A percentile compares a stretch with the other conserved stretches of the same genome.
Evolutionary conservation across 2,329 filamentous ascomycete species (phyloP).

Genomic region (Hymenoscyphus occultus): DNA sequence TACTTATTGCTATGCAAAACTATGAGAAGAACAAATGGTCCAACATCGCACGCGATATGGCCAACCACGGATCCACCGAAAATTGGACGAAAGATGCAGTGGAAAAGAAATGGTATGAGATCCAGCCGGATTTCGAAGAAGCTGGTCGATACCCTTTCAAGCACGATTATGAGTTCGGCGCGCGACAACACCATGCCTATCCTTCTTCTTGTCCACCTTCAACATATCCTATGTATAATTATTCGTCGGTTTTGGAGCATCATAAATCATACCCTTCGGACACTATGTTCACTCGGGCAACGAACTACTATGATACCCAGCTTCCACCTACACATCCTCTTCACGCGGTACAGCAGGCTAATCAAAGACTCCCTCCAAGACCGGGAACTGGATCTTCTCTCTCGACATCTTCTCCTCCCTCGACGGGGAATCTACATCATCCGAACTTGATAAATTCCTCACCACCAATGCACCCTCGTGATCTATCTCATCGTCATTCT

Average conservation of each 20-base stretch:
- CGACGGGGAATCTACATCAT: neutral
- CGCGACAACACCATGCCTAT: slow-evolving; percentile 3
- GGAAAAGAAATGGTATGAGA: slow-evolving; percentile 37
- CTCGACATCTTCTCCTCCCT: too few relatives aligned
- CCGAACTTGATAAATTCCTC: neutral
- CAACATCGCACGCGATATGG: slow-evolving; percentile 35
- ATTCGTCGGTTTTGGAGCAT: neutral
- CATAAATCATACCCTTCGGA: neutral
- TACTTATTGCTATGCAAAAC: slow-evolving; percentile 35
- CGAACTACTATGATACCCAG: slow-evolving; percentile 7
- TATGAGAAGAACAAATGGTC: slow-evolving; percentile 36
- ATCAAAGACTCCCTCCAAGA: neutral
- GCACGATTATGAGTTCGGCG: slow-evolving; percentile 11
- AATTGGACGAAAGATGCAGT: slow-evolving; percentile 37
- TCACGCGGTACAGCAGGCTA: slow-evolving; percentile 6
- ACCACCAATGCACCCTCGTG: neutral
- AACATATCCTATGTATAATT: neutral
- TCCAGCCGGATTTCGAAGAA: slow-evolving; percentile 19
- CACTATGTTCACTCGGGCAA: neutral
- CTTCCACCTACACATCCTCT: slow-evolving; percentile 10
- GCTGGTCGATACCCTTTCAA: neutral
- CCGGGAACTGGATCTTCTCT: neutral
- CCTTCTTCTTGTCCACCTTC: neutral
- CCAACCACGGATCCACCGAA: slow-evolving; percentile 34
- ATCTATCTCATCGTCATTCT: neutral